These are phyloP conservation scores for Dissophora globulifera DNA, from an alignment of 192 early-diverging fungal genomes.

Conservation along the genomic window DNA sequence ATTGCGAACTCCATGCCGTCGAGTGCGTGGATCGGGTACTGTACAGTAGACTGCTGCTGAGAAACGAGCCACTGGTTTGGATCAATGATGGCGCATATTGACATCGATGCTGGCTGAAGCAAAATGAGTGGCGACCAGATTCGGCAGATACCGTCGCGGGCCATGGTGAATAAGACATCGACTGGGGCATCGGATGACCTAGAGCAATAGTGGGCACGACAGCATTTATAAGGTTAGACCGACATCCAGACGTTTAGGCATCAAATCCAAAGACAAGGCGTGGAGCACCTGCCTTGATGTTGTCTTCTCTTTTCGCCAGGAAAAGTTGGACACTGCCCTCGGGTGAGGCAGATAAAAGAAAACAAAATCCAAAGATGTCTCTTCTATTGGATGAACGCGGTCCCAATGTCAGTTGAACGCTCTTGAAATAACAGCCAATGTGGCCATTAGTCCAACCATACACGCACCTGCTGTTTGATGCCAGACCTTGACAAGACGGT, in stretches of 20 bases:
- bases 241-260: no score
- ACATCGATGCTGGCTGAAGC: slow-evolving; percentile 64
- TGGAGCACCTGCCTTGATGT: slow-evolving; percentile 34
- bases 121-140: slow-evolving; percentile 72
- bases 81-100: slow-evolving; percentile 77
- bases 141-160: slow-evolving; percentile 72
- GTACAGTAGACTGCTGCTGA: slow-evolving; percentile 38
- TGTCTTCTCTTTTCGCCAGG: slow-evolving; percentile 67
- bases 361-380: slow-evolving; percentile 59
- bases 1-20: slow-evolving; percentile 62
- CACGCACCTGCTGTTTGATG: slow-evolving; percentile 41
- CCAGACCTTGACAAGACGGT: slow-evolving; percentile 76
- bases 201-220: not conserved
- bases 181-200: slow-evolving; percentile 17
- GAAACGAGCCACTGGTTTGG: slow-evolving; percentile 67
- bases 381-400: slow-evolving; percentile 7
- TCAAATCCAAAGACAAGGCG: no score
- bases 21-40: slow-evolving; percentile 69
- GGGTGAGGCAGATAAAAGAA: slow-evolving; percentile 74
- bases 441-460: no score
- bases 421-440: no score
- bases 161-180: slow-evolving; percentile 72
- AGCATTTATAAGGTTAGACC: no score
- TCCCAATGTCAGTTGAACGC: slow-evolving; percentile 13
- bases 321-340: slow-evolving; percentile 64